Evolutionary conservation across 352 stramenopile species (phyloP), one percentile per base, ranked within the genome.

Genomic region (Globisporangium paroecandrum): DNA sequence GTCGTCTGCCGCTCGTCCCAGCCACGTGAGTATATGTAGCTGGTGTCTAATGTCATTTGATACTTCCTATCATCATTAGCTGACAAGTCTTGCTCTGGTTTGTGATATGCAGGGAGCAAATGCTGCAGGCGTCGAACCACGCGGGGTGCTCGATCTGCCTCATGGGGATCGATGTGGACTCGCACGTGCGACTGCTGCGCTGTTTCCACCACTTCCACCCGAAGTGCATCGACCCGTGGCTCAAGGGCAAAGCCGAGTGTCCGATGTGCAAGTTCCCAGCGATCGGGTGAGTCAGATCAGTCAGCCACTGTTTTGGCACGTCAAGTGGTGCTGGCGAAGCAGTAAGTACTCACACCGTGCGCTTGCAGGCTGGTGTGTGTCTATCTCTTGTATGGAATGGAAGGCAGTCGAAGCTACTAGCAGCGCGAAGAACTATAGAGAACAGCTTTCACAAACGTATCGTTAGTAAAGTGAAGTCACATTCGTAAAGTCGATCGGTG

Each of bases 141-240:
- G 63, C 77, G 10, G 77, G 66, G 49, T 94, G 87, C 66, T 77
- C 82, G 3, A 79, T 95, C 58, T 95, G 85, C 70, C 75, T 94
- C 25, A 71, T 69, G n/a, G 58, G 78, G 22, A 79, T 92, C 49
- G 66, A 81, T 53, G 56, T 87, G 5, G 64, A 69, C 56, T 61
- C 68, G 8, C 64, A 67, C 6, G 84, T 87, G 9, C 81, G 85
- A 1, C 83, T 95, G 72, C 77, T 93, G 69, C 81, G 73, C 25
- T 94, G 87, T 62, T 94, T 95, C 72, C 85, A 92, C 56, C 83
- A 81, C 63, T 95, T 94, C 65, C 85, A 94, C 49, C 80, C 79
- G 0, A 46, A 66, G 12, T 93, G 85, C 74, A 92, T 95, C 69
- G 87, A 94, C 38, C 76, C 75, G 38, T 95, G 87, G 85, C 85